Evolutionary conservation across 768 basidiomycete genomes (phyloP), one percentile per base, ranked within the genome.

Genomic region (Mycena belliarum): DNA sequence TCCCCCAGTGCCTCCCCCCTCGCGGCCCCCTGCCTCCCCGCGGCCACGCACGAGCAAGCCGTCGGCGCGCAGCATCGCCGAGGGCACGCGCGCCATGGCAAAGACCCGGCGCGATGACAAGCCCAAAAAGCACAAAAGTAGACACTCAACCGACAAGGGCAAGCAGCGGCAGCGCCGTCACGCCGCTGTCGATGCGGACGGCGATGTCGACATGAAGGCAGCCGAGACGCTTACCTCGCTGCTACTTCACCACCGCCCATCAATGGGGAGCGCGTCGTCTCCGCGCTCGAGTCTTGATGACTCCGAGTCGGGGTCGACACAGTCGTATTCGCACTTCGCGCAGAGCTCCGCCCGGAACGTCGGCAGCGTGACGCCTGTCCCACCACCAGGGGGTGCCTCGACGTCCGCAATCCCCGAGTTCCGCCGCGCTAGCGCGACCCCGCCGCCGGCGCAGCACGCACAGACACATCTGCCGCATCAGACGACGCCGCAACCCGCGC

Each of bases 191-290:
- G 77, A 80, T 50, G 74, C 73, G 15, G 82, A 83, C 56, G 81
- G 77, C 14, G 87, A 86, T 64, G 77, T 87, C 48, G 89, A 91
- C 69, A 88, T 91, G 82, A 88, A 91, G 70, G 91, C 90, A 38
- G 91, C 90, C 8, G 88, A 87, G 25, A 89, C 91, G 10, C 75
- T 93, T 62, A 91, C 91, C 0, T 85, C 85, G 12, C 76, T 92
- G 53, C 76, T 87, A 55, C 76, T 88, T 56, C 82, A 87, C 57
- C 81, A 87, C 55, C 78, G 84, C 46, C 84, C 86, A 20, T 84
- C 85, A 12, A 32, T 32, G 11, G 79, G 78, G 26, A 84, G 83
- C 68, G 81, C 79, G 43, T 81, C 84, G 25, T 89, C 88, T 6
- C 88, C 89, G 48, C 81, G 88, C 55, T 88, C 87, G 8, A 89